Base-by-base conservation (phyloP, 306 rosid species). In the Cyamopsis tetragonoloba region DNA sequence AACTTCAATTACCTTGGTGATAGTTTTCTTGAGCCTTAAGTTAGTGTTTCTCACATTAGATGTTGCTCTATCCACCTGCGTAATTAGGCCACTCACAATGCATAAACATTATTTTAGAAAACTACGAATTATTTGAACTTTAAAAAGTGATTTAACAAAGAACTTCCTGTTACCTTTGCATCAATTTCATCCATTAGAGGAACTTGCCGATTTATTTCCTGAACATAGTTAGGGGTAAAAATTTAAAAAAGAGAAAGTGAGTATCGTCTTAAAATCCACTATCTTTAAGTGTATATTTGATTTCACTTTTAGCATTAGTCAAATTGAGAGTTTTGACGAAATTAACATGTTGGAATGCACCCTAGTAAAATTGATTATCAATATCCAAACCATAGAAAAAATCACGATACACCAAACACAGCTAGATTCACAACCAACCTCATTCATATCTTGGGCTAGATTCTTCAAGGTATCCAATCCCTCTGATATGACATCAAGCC, bases 171-270 rank as follows among this genome's bases (percentile, higher is more conserved):
- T 58, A 90, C 97, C 90, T 90, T 93, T 15, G 89, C 12, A 24
- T 82, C 97, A 27, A 90, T 93, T 79, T 93, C 99, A 54, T 86
- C 97, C 50, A 90, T 79, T 65, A 93, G 61, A 8, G 96, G 99
- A 66, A 93, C 96, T 80, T 93, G 97, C 48, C 91, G 73, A 59
- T 90, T 92, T 56, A 93, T 0, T 83, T 93, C 99, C 98, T 89
- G 86, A 65, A 68, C 76, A 86, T 32, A 23, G 67, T 37, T 46
- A 22, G 9, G 30, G 56, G 15, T 6, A 5, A 18, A n/a, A n/a
- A n/a, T n/a, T n/a, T n/a, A n/a, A n/a, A 71, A 13, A 63, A 66
- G 39, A 62, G 72, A 47, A 48, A 60, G 30, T 19, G 27, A 32
- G 79, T 62, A 87, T 39, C 44, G 15, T 72, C 56, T 38, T 22